Conservation (phyloP, 2,329 filamentous ascomycete genomes). For the Zasmidium citrigriseum region DNA sequence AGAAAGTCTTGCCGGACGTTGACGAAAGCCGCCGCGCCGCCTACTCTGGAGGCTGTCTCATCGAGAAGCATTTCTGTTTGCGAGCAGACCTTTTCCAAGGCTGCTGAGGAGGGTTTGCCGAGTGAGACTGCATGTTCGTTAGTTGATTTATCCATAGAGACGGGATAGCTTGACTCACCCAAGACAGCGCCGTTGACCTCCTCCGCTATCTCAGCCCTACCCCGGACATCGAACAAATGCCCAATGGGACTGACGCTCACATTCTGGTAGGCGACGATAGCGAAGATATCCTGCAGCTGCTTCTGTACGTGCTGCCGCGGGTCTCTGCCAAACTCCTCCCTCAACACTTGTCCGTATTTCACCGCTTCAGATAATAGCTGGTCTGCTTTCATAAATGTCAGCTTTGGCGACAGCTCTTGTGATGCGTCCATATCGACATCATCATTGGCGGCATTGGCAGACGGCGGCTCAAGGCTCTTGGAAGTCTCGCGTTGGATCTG, state of each 20-base stretch:
- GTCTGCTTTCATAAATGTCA: constrained; percentile 36
- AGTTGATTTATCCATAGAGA: background rate
- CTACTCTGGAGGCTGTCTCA: constrained; percentile 63
- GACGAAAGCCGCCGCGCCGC: constrained; percentile 71
- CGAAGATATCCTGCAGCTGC: constrained; percentile 80
- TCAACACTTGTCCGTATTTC: constrained; percentile 75
- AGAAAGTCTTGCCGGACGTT: constrained; percentile 61
- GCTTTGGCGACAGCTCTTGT: constrained; percentile 29
- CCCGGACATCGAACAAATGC: constrained; percentile 73
- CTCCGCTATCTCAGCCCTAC: constrained; percentile 79
- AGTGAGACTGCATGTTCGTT: constrained; percentile 67
- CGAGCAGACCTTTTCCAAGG: constrained; percentile 80
- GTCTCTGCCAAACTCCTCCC: constrained; percentile 74
- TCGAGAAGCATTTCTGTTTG: constrained; percentile 87
- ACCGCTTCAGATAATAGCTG: constrained; percentile 70
- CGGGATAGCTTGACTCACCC: constrained; percentile 56
- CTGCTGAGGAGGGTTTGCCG: constrained; percentile 84
- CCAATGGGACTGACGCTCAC: constrained; percentile 75
- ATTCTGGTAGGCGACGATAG: constrained; percentile 82
- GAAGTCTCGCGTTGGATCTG: constrained; percentile 41
- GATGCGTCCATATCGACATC: constrained; percentile 37
- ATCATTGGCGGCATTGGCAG: constrained; percentile 23
- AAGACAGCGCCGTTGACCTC: constrained; percentile 92
- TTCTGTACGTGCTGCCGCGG: constrained; percentile 69
- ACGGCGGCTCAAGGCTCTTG: constrained; percentile 14